Percentiles rank a stretch among this genome's conserved stretches.
phyloP scores from a whole-genome alignment of 306 rosid genomes.

The Notholithocarpus densiflorus region DNA sequence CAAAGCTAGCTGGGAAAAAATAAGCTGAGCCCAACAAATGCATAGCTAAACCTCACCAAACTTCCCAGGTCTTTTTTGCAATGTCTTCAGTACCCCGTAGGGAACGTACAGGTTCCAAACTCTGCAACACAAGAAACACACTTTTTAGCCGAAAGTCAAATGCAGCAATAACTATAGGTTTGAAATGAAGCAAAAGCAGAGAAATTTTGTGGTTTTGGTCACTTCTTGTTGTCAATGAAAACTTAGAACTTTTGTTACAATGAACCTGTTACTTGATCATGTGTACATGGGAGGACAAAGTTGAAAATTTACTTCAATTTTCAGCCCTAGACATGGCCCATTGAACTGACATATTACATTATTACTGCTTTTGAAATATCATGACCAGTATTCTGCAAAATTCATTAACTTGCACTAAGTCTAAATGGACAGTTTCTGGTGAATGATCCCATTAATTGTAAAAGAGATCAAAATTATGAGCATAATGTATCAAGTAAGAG shows the following conservation, averaged over 20 bases:
- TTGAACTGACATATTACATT: no score
- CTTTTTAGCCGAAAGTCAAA: neutral
- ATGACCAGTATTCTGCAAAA: no score
- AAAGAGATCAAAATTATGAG: no score
- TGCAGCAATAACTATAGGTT: neutral
- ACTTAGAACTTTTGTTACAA: neutral
- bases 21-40: neutral
- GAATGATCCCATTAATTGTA: no score
- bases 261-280: no score
- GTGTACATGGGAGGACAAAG: no score
- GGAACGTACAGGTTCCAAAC: constrained; percentile 56
- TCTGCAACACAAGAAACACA: constrained; percentile 30
- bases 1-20: neutral
- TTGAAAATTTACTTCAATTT: no score
- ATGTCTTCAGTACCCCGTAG: constrained; percentile 43
- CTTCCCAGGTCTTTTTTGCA: neutral
- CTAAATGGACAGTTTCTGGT: no score
- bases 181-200: neutral
- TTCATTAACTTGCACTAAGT: no score
- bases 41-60: constrained; percentile 8
- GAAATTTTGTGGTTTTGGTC: neutral
- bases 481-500: no score
- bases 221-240: neutral
- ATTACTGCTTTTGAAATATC: no score
- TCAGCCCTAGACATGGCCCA: no score